Evolutionary conservation across 2,329 filamentous ascomycete genomes (phyloP).

Genomic region (Calonectria leucothoes): DNA sequence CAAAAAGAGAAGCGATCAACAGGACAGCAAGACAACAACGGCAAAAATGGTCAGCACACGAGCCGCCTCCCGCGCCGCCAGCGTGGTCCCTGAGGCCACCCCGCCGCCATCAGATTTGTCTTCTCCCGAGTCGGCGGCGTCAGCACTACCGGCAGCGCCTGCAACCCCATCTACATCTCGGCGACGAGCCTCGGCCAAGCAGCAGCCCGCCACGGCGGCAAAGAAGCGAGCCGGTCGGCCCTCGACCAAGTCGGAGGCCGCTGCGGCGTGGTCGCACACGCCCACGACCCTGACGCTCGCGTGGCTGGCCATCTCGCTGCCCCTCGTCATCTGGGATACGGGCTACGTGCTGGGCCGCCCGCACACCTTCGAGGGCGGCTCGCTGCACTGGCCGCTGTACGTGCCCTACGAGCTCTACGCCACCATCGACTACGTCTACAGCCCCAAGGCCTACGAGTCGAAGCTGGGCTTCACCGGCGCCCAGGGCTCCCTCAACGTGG

Average conservation of each 20-base stretch:
- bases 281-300: slow-evolving; percentile 63
- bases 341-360: slow-evolving; percentile 84
- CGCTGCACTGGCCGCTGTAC: slow-evolving; percentile 78
- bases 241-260: background rate
- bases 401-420: slow-evolving; percentile 85
- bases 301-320: slow-evolving; percentile 81
- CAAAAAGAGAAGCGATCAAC: background rate
- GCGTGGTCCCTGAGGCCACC: slow-evolving; percentile 37
- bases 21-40: slow-evolving; percentile 12
- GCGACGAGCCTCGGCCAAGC: slow-evolving; percentile 28
- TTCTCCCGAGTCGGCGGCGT: slow-evolving; percentile 9
- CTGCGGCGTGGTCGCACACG: slow-evolving; percentile 54
- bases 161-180: slow-evolving; percentile 28
- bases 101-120: slow-evolving; percentile 29
- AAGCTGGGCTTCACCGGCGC: slow-evolving; percentile 82
- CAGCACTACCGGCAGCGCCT: slow-evolving; percentile 19
- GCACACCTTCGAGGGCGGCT: slow-evolving; percentile 83
- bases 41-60: slow-evolving; percentile 52
- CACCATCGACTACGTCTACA: slow-evolving; percentile 83
- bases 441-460: slow-evolving; percentile 76
- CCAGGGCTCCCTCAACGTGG: slow-evolving; percentile 75
- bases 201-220: slow-evolving; percentile 17
- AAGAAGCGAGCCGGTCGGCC: slow-evolving; percentile 25
- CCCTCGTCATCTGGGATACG: slow-evolving; percentile 85
- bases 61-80: slow-evolving; percentile 48